phyloP scores from a whole-genome alignment of 441 rosid genomes.

The Populus hybrid region DNA sequence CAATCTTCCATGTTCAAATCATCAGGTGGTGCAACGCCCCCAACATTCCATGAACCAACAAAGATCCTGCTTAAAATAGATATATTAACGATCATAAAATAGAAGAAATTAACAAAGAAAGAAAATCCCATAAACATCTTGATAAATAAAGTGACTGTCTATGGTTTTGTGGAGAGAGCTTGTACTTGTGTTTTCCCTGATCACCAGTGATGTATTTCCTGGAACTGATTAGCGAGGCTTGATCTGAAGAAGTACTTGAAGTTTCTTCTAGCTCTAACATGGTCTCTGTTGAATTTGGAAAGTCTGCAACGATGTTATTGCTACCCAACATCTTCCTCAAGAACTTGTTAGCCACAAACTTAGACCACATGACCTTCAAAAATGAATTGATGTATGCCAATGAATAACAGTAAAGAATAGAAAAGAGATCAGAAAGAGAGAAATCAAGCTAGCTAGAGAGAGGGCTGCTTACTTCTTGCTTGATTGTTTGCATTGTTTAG shows the following conservation, averaged over 20 bases:
- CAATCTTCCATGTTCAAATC: slow-evolving; percentile 73
- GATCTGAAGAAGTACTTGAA: not conserved
- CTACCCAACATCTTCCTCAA: not conserved
- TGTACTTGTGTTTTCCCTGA: not conserved
- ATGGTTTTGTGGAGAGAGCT: not conserved
- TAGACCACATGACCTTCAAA: not conserved
- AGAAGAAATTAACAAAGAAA: not conserved
- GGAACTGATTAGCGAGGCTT: not conserved
- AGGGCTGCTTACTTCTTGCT: not conserved
- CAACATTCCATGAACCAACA: slow-evolving; percentile 99
- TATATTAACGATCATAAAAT: not conserved
- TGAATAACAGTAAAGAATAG: not conserved
- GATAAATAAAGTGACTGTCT: not conserved
- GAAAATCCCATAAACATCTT: not conserved
- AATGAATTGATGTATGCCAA: not conserved
- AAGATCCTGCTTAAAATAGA: slow-evolving; percentile 56
- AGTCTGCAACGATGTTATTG: not conserved
- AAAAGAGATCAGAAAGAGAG: not conserved
- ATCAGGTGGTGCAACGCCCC: slow-evolving; percentile 79
- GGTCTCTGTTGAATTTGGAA: not conserved
- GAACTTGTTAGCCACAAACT: not conserved
- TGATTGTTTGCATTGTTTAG: not conserved
- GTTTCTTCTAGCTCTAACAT: not conserved
- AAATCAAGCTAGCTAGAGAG: not conserved
- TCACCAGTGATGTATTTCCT: not conserved